Percentiles rank a stretch among this genome's conserved stretches.
phyloP scores from a whole-genome alignment of 2,329 filamentous ascomycete species.

The Zymoseptoria passerinii region DNA sequence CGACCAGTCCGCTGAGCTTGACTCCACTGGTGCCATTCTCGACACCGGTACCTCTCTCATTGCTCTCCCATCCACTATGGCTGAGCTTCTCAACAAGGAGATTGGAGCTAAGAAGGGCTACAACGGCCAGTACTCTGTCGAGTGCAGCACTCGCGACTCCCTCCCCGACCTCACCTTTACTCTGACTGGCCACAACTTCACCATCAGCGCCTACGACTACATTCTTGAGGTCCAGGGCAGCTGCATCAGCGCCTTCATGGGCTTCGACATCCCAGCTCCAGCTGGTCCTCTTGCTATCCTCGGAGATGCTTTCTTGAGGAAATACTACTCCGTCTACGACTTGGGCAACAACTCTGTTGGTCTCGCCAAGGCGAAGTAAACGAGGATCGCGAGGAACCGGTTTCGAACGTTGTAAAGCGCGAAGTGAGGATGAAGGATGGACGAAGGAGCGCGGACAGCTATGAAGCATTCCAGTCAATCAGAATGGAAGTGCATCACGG shows the following conservation, averaged over 20 bases:
- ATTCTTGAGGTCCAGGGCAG: constrained; percentile 90
- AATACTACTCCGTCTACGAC: constrained; percentile 95
- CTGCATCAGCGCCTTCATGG: constrained; percentile 96
- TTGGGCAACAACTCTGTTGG: constrained; percentile 82
- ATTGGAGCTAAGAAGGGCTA: constrained; percentile 97
- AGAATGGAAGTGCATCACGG: neutral
- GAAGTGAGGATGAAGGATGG: neutral
- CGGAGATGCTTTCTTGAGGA: constrained; percentile 73
- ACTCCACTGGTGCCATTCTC: constrained; percentile 90
- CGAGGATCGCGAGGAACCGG: neutral
- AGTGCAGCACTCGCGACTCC: constrained; percentile 72
- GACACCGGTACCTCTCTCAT: constrained; percentile 98
- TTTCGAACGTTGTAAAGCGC: too few species aligned
- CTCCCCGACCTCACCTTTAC: constrained; percentile 90
- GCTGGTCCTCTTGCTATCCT: constrained; percentile 90
- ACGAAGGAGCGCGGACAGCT: neutral
- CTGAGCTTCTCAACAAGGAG: constrained; percentile 92
- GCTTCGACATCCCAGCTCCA: constrained; percentile 76
- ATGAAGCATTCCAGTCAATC: neutral
- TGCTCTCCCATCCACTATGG: constrained; percentile 80
- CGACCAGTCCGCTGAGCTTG: constrained; percentile 75
- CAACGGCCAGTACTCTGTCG: constrained; percentile 92
- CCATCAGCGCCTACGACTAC: constrained; percentile 82
- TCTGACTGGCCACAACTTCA: constrained; percentile 86
- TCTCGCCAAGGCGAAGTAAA: constrained; percentile 72